phyloP scores from a whole-genome alignment of 805 yeast species.

The Metschnikowia kofuensis region DNA sequence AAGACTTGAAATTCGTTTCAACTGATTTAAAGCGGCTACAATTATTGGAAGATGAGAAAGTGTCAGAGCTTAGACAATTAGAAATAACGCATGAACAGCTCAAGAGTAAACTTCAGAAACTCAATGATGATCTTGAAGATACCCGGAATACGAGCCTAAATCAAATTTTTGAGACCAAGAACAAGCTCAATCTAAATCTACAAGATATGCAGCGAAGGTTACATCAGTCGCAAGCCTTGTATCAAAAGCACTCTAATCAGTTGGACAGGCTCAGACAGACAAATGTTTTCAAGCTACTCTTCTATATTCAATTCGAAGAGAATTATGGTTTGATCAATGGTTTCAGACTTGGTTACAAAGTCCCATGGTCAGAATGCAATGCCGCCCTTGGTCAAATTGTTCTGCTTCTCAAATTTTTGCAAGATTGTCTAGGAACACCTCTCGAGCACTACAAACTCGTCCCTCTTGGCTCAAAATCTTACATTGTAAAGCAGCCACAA shows the following conservation, averaged over 20 bases:
- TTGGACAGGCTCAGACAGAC: slow-evolving; percentile 69
- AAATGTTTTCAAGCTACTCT: slow-evolving; percentile 81
- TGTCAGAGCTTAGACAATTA: slow-evolving; percentile 32
- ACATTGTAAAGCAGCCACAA: slow-evolving; percentile 51
- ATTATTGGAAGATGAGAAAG: slow-evolving; percentile 29
- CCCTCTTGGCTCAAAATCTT: slow-evolving; percentile 84
- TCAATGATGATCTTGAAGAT: slow-evolving; percentile 38
- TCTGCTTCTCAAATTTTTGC: slow-evolving; percentile 62
- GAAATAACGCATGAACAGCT: slow-evolving; percentile 45
- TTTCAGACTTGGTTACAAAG: slow-evolving; percentile 69
- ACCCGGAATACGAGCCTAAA: slow-evolving; percentile 44
- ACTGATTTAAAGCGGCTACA: slow-evolving; percentile 46
- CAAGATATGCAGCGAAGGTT: slow-evolving; percentile 50
- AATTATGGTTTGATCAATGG: slow-evolving; percentile 84
- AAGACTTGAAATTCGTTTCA: slow-evolving; percentile 5
- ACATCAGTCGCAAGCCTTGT: slow-evolving; percentile 60
- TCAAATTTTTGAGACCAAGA: slow-evolving; percentile 47
- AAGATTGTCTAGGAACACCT: slow-evolving; percentile 52
- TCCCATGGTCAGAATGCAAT: slow-evolving; percentile 89
- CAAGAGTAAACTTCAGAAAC: slow-evolving; percentile 44
- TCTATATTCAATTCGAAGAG: slow-evolving; percentile 71
- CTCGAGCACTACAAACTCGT: slow-evolving; percentile 60
- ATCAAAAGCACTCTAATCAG: slow-evolving; percentile 60
- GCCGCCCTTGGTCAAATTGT: slow-evolving; percentile 88
- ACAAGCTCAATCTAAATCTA: slow-evolving; percentile 54